Evolutionary conservation across 805 yeast genomes (phyloP).

Genomic region (Danielia oregonensis): DNA sequence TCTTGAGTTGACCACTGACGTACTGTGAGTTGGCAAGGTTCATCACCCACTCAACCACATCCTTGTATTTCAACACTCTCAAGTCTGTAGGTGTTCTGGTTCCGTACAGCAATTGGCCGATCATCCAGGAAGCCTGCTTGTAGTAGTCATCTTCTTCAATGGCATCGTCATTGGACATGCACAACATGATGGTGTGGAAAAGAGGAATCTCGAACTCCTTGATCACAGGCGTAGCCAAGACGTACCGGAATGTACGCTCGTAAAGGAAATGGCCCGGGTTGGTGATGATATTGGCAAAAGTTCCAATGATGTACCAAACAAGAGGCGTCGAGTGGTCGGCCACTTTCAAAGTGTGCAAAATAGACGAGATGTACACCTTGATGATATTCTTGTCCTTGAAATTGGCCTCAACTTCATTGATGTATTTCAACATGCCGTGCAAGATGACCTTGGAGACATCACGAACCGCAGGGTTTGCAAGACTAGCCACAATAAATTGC

Average conservation of each 20-base stretch:
- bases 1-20: conserved; percentile 35
- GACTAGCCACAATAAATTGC: conserved; percentile 45
- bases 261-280: conserved; percentile 74
- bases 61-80: conserved; percentile 45
- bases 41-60: conserved; percentile 65
- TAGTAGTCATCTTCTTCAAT: conserved; percentile 47
- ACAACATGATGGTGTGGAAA: conserved; percentile 33
- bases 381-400: conserved; percentile 57
- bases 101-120: conserved; percentile 48
- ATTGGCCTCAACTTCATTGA: conserved; percentile 28
- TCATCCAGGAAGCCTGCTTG: conserved; percentile 64
- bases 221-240: conserved; percentile 52
- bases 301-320: conserved; percentile 53
- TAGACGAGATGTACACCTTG: conserved; percentile 50
- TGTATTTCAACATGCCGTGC: conserved; percentile 38
- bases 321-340: conserved; percentile 13
- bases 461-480: conserved; percentile 32
- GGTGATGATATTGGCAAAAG: conserved; percentile 51
- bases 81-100: conserved; percentile 49
- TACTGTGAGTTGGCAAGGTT: conserved; percentile 54
- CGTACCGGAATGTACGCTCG: conserved; percentile 66
- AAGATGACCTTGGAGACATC: conserved; percentile 44
- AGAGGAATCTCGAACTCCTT: conserved; percentile 44
- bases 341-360: conserved; percentile 33
- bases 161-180: conserved; percentile 17